Evolutionary conservation across 164 flowering plant genomes (phyloP).

Genomic region (Kingdonia uniflora): DNA sequence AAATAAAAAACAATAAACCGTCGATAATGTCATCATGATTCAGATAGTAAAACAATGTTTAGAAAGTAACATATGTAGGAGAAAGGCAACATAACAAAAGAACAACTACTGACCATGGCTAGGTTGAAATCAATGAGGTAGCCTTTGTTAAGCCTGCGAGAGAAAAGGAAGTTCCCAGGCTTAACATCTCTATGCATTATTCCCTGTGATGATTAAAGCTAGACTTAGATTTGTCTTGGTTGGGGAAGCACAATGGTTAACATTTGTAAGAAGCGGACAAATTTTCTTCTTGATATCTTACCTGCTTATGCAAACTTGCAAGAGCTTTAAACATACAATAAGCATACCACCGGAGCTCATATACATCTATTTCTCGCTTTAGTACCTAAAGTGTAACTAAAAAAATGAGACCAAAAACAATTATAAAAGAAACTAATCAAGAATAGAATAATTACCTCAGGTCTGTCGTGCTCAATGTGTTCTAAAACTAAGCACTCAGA

Average conservation of each 20-base stretch:
- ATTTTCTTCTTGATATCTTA: slow-evolving; percentile 13
- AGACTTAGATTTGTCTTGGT: neutral
- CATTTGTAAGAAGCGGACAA: slow-evolving; percentile 1
- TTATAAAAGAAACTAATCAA: neutral
- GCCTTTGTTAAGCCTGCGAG: slow-evolving; percentile 58
- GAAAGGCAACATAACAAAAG: neutral
- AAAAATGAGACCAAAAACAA: neutral
- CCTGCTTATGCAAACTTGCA: slow-evolving; percentile 82
- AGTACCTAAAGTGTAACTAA: slow-evolving; percentile 33
- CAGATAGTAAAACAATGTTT: neutral
- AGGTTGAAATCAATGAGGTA: slow-evolving; percentile 95
- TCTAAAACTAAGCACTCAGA: slow-evolving; percentile 71
- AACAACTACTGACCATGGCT: slow-evolving; percentile 59
- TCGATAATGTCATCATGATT: neutral
- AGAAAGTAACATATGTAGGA: neutral
- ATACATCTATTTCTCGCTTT: slow-evolving; percentile 67
- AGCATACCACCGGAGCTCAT: slow-evolving; percentile 81
- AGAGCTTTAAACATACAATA: slow-evolving; percentile 91
- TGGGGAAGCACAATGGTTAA: neutral
- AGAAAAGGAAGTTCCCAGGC: slow-evolving; percentile 95
- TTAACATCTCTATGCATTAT: slow-evolving; percentile 91
- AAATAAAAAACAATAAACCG: slow-evolving; percentile 4
- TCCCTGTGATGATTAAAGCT: slow-evolving; percentile 39
- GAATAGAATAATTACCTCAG: slow-evolving; percentile 50
- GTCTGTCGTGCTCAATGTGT: slow-evolving; percentile 91